Evolutionary conservation across 371 early-diverging fungal genomes (phyloP), one percentile per base, ranked within the genome.

Genomic region (Mortierella sp.): DNA sequence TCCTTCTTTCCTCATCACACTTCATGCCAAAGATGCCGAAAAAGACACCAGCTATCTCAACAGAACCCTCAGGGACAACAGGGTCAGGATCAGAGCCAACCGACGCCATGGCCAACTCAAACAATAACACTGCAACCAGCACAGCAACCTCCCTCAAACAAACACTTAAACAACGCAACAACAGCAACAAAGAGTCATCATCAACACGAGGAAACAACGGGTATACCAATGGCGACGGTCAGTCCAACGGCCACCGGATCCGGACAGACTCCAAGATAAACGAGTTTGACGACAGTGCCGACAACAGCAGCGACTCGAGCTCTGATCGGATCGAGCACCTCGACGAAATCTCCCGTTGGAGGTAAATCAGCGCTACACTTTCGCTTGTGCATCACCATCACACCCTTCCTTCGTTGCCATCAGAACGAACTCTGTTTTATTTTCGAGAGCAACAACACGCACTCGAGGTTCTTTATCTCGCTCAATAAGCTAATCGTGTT

Each of bases 231-330:
- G 67, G 48, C 14, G 39, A 76, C 40, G 70, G 43, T 26, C 52
- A 19, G 9, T 2, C 47, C 44, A 66, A 64, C 44, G 47, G 61
- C 37, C 71, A 67, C 64, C 58, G 76, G 8, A 71, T 71, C 66
- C 26, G 72, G 43, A 67, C 63, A 34, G 73, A 68, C 43, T 74
- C 61, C 66, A 66, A 50, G 43, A 73, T 68, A 19, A 26, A 66
- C 29, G 77, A 74, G 34, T 50, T 69, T 44, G 70, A 66, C 14
- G 70, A 72, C 45, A 68, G 64, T 16, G n/a, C 64, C 19, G 73
- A 73, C 67, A 71, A 47, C 47, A 64, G 58, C 61, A 82, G 75
- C 58, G 83, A 82, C 47, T 50, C 75, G 6, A 77, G 70, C 61
- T 65, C 71, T 16, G 69, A 70, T 50, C 34, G 70, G 11, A 29